phyloP scores from a whole-genome alignment of 1,284 basidiomycete species.

The Ceratobasidium sp. region DNA sequence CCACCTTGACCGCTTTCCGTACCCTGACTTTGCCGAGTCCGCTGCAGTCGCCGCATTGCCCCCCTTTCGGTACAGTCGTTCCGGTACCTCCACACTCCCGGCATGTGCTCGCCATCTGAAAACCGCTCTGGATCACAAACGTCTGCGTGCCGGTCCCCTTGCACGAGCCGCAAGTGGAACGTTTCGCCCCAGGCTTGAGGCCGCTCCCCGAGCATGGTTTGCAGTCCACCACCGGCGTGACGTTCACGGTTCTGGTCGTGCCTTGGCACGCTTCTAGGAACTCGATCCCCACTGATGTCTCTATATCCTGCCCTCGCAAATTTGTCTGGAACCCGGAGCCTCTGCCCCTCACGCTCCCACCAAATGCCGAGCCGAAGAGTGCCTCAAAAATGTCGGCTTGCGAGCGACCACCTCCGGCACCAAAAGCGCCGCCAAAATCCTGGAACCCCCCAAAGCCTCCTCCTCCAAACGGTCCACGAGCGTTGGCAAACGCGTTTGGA shows the following conservation, averaged over 20 bases:
- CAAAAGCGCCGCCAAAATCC: conserved; percentile 79
- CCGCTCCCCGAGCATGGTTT: conserved; percentile 88
- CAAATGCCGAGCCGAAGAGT: conserved; percentile 81
- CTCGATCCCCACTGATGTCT: conserved; percentile 79
- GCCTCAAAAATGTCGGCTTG: conserved; percentile 86
- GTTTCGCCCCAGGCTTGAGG: conserved; percentile 88
- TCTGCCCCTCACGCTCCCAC: conserved; percentile 63
- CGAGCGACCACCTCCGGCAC: conserved; percentile 64
- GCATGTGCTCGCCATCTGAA: conserved; percentile 98
- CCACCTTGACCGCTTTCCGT: conserved; percentile 83
- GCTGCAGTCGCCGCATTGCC: conserved; percentile 84
- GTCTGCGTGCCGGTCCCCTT: conserved; percentile 90
- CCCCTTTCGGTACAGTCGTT: conserved; percentile 80
- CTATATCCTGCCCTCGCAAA: conserved; percentile 85
- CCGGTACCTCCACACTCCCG: conserved; percentile 88
- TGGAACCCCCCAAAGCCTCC: conserved; percentile 77
- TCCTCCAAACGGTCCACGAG: conserved; percentile 64
- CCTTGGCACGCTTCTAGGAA: conserved; percentile 98
- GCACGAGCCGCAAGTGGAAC: conserved; percentile 84
- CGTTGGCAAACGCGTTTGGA: conserved; percentile 77
- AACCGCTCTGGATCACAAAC: conserved; percentile 93
- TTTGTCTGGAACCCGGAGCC: conserved; percentile 65
- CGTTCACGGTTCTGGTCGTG: conserved; percentile 79
- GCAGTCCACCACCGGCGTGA: conserved; percentile 89
- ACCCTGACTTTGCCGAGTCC: conserved; percentile 91